Evolutionary conservation across 768 basidiomycete genomes (phyloP).

Genomic region (Leccinum arenicola): DNA sequence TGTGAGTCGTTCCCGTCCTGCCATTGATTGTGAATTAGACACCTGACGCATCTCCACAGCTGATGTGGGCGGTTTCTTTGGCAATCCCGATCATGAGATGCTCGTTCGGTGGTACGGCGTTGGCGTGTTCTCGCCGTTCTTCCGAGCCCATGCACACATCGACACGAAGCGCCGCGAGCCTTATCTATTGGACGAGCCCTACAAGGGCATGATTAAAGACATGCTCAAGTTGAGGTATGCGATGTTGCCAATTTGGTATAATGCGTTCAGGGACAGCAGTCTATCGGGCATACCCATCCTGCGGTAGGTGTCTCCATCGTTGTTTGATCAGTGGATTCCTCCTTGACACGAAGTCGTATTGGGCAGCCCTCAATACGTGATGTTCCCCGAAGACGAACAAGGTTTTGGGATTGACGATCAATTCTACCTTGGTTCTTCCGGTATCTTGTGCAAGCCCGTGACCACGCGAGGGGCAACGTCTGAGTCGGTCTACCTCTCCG

Average conservation of each 20-base stretch:
- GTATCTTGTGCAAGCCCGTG: conserved; percentile 89
- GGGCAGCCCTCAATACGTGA: conserved; percentile 87
- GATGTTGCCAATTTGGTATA: conserved; percentile 94
- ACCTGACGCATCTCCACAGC: conserved; percentile 49
- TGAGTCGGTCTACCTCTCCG: conserved; percentile 78
- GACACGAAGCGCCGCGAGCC: conserved; percentile 98
- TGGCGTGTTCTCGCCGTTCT: conserved; percentile 94
- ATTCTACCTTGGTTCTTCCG: conserved; percentile 85
- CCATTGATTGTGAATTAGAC: not conserved
- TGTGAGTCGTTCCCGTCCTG: conserved; percentile 69
- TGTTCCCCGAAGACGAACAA: conserved; percentile 83
- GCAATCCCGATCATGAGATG: conserved; percentile 93
- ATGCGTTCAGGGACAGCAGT: conserved; percentile 89
- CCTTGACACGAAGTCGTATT: not conserved
- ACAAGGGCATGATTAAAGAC: conserved; percentile 78
- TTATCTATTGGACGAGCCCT: conserved; percentile 86
- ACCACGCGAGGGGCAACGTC: conserved; percentile 69
- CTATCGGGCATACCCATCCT: conserved; percentile 79
- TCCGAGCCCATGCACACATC: conserved; percentile 97
- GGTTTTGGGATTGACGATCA: conserved; percentile 94
- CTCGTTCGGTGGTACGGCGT: conserved; percentile 97
- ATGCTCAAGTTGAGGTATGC: conserved; percentile 79
- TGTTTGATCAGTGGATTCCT: not conserved
- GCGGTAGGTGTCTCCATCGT: conserved; percentile 46
- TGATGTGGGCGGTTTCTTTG: conserved; percentile 99